A percentile compares a stretch with the other conserved stretches of the same genome.
phyloP scores from a whole-genome alignment of 2,329 filamentous ascomycete species.

The Penicillium olsonii region DNA sequence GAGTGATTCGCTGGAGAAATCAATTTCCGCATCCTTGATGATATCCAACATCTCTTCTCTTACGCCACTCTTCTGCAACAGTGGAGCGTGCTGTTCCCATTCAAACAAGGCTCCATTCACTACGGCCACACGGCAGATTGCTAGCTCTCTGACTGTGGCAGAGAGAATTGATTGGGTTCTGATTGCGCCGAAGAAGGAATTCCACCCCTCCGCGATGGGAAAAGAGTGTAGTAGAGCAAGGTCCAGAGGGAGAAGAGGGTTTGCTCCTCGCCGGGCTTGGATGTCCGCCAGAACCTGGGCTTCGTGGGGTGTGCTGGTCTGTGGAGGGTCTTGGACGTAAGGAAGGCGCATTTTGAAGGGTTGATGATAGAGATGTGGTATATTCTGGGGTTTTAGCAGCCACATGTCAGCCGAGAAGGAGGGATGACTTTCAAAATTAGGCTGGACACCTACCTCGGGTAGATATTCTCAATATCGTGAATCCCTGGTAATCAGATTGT shows the following conservation, averaged over 20 bases:
- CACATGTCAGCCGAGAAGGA: background rate
- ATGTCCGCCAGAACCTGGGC: conserved; percentile 54
- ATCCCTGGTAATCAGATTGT: too few relatives aligned
- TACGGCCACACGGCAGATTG: conserved; percentile 78
- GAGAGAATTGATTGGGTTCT: conserved; percentile 55
- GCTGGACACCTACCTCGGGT: too few relatives aligned
- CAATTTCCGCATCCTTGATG: conserved; percentile 34
- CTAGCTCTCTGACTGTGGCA: conserved; percentile 66
- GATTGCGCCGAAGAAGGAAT: conserved; percentile 58
- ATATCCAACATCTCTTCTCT: conserved; percentile 46
- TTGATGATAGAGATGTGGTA: background rate
- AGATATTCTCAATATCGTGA: too few relatives aligned
- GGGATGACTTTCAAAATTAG: too few relatives aligned
- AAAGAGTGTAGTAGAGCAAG: conserved; percentile 57
- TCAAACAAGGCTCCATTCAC: conserved; percentile 84
- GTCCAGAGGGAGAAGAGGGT: conserved; percentile 55
- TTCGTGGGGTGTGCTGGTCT: conserved; percentile 49
- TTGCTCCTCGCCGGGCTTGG: conserved; percentile 52
- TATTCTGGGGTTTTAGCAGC: background rate
- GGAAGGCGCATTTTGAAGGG: conserved; percentile 52
- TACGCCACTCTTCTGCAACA: conserved; percentile 63
- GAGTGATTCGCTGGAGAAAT: conserved; percentile 26
- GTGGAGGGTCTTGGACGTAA: conserved; percentile 55
- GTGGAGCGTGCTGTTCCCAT: conserved; percentile 75
- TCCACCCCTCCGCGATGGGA: conserved; percentile 60